phyloP scores from a whole-genome alignment of 441 rosid species.

The Brassica balearica region DNA sequence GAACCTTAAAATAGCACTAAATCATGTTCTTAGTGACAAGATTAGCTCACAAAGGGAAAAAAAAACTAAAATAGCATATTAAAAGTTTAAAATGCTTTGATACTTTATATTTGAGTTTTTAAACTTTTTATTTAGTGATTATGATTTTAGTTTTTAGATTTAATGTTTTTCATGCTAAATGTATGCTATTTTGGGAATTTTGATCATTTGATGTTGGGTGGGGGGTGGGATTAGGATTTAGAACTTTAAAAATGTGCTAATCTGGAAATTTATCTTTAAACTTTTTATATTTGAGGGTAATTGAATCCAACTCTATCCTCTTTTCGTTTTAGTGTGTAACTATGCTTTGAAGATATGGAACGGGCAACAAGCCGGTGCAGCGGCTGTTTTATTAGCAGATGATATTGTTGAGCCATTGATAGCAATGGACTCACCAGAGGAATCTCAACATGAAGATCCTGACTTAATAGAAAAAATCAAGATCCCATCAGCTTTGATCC shows the following conservation, averaged over 20 bases:
- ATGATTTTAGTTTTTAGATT: background rate
- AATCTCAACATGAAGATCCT: slow-evolving; percentile 46
- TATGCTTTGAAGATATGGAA: slow-evolving; percentile 78
- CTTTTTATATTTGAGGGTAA: too few species aligned
- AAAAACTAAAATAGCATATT: background rate
- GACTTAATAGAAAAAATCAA: slow-evolving; percentile 60
- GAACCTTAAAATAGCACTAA: too few species aligned
- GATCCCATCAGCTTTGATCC: slow-evolving; percentile 82
- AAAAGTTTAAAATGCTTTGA: background rate
- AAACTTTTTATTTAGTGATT: background rate
- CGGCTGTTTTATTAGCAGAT: slow-evolving; percentile 79
- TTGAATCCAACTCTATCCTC: background rate
- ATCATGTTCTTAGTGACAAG: background rate
- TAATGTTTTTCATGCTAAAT: too few species aligned
- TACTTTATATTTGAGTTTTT: background rate
- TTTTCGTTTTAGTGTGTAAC: slow-evolving; percentile 59
- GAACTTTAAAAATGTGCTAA: background rate
- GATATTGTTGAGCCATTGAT: slow-evolving; percentile 66
- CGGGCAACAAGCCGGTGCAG: slow-evolving; percentile 78
- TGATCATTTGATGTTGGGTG: too few species aligned
- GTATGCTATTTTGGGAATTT: too few species aligned
- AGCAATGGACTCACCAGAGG: slow-evolving; percentile 79
- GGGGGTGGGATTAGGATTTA: too few species aligned
- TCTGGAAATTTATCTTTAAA: background rate
- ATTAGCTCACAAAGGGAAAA: background rate